Base-by-base conservation (phyloP, 495 filamentous ascomycete species). In the Darksidea phi region DNA sequence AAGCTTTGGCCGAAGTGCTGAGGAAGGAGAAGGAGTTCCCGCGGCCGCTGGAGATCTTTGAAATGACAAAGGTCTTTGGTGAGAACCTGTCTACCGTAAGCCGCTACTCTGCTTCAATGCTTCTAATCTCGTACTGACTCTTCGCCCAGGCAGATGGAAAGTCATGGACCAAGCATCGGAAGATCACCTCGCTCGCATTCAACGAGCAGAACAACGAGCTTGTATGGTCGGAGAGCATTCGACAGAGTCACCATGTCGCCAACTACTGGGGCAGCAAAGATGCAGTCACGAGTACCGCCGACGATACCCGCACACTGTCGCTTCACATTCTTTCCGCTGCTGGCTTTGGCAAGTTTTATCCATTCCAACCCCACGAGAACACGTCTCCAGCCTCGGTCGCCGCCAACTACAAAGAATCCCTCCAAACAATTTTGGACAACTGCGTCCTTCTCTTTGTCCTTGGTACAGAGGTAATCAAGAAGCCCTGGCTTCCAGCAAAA, bases 91-190 rank as follows among this genome's bases (percentile, higher is more conserved):
- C 36, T 38, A 38, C 36, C 8, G 36, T 38, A 38, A 8, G 36
- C 7, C 7, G 15, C 36, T 15, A 38, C 8, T 38, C 36, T 8
- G 15, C 7, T 7, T 38, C 36, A 38, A 15, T 38, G 8, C 7
- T 8, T 7, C 15, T 38, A 38, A 38, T 7, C 15, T 15, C 7
- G 15, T 38, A 15, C 36, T 38, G 36, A 38, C 36, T 38, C 36
- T 38, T 7, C 7, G 36, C 15, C 36, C 7, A 38, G 36, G 36
- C 15, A 8, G 36, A 38, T 8, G 36, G 36, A 38, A 38, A 15
- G n/a, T n/a, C n/a, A n/a, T 79, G 77, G 77, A 68, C 72, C 50
- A 71, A 74, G 11, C 76, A 79, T 26, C 63, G 77, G 3, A 74
- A 72, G 52, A 48, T 74, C 12, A 72, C 72, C 3, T 68, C 74